Percentiles rank a stretch among this genome's conserved stretches.
These are phyloP conservation scores for Globisporangium paddicum DNA, from an alignment of 352 stramenopile species.

Conservation along the genomic window DNA sequence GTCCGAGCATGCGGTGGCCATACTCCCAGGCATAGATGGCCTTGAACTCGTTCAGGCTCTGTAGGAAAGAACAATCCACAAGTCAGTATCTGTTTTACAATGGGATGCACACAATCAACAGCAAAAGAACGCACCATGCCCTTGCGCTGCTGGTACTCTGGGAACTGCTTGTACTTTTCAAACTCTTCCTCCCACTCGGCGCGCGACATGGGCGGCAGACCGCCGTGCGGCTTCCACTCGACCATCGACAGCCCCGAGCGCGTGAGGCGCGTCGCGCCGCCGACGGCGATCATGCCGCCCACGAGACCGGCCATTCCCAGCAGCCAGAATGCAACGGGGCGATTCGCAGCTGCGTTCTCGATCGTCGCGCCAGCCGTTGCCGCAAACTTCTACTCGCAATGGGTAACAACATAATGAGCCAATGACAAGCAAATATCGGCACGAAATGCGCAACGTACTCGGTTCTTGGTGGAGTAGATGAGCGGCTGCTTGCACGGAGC, in stretches of 20 bases:
- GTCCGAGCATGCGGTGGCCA: slow-evolving; percentile 97
- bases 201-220: slow-evolving; percentile 87
- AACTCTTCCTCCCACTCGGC: slow-evolving; percentile 97
- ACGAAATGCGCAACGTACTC: slow-evolving; percentile 27
- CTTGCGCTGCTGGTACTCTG: slow-evolving; percentile 96
- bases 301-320: slow-evolving; percentile 93
- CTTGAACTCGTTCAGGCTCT: slow-evolving; percentile 98
- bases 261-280: slow-evolving; percentile 96
- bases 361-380: slow-evolving; percentile 50
- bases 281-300: slow-evolving; percentile 96
- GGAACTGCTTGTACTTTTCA: slow-evolving; percentile 97
- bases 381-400: slow-evolving; percentile 38
- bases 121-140: slow-evolving; percentile 58
- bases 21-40: slow-evolving; percentile 96
- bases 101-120: neutral
- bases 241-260: slow-evolving; percentile 97
- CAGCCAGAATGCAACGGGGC: slow-evolving; percentile 92
- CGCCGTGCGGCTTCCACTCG: slow-evolving; percentile 95
- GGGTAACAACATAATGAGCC: slow-evolving; percentile 6
- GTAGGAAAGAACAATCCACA: slow-evolving; percentile 5
- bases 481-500: slow-evolving; percentile 33
- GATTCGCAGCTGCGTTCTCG: slow-evolving; percentile 81
- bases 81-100: neutral
- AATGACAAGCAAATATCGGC: neutral
- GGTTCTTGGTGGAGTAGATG: slow-evolving; percentile 70